phyloP scores from a whole-genome alignment of 331 rosid species.

The Quercus tomentella region DNA sequence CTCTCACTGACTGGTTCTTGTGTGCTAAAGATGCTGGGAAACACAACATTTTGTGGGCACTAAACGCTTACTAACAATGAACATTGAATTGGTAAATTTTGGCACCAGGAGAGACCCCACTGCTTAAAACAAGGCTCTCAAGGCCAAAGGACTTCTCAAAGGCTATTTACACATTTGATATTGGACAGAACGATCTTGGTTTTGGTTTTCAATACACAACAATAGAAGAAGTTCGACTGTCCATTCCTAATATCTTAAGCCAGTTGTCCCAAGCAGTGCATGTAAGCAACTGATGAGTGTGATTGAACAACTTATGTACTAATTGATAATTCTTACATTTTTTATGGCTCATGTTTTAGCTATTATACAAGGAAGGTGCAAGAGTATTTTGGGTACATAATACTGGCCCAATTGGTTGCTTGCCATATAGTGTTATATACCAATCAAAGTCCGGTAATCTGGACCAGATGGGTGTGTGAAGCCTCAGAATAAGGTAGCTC shows the following conservation, averaged over 20 bases:
- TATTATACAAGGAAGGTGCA: constrained; percentile 67
- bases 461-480: constrained; percentile 63
- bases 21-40: not conserved
- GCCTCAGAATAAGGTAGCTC: constrained; percentile 62
- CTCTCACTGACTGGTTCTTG: not conserved
- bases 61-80: constrained; percentile 7
- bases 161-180: constrained; percentile 71
- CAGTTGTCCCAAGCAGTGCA: constrained; percentile 46
- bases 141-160: constrained; percentile 58
- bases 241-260: constrained; percentile 61
- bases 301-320: not conserved
- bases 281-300: constrained; percentile 13
- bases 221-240: constrained; percentile 44
- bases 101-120: constrained; percentile 20
- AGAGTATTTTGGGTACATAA: constrained; percentile 74
- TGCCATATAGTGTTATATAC: constrained; percentile 47
- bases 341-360: constrained; percentile 40
- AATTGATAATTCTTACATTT: not conserved
- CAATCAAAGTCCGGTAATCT: constrained; percentile 41
- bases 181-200: constrained; percentile 78
- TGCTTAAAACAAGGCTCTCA: constrained; percentile 47
- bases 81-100: constrained; percentile 4
- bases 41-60: not conserved
- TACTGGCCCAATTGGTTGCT: constrained; percentile 79
- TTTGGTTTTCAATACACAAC: constrained; percentile 50